These are phyloP conservation scores for Phylloporus rhodoxanthus DNA, from an alignment of 768 basidiomycete species.

Conservation along the genomic window DNA sequence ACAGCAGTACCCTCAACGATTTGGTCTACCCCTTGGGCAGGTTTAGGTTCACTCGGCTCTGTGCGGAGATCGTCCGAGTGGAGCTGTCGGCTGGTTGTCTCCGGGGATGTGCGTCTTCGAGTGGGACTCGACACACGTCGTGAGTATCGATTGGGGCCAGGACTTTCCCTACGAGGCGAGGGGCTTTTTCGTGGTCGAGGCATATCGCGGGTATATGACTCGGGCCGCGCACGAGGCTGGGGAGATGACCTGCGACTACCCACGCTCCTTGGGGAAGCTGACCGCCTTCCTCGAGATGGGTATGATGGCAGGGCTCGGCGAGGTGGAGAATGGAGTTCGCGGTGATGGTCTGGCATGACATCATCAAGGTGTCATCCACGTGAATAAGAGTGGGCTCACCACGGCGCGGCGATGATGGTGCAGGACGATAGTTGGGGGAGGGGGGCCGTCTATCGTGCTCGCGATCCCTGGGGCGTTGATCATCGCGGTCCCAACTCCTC, in stretches of 20 bases:
- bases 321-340: constrained; percentile 4
- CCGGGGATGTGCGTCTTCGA: constrained; percentile 5
- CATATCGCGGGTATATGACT: constrained; percentile 11
- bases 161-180: constrained; percentile 11
- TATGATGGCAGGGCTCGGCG: constrained; percentile 14
- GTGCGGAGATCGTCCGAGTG: background rate
- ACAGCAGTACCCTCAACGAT: background rate
- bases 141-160: constrained; percentile 8
- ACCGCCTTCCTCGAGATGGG: constrained; percentile 19
- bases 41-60: constrained; percentile 1
- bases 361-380: background rate
- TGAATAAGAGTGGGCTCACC: constrained; percentile 12
- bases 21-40: constrained; percentile 3
- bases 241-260: constrained; percentile 21
- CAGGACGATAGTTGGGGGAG: constrained; percentile 17
- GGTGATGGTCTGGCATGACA: constrained; percentile 11
- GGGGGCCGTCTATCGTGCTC: constrained; percentile 19
- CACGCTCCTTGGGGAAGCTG: constrained; percentile 16
- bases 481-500: constrained; percentile 22
- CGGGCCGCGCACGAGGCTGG: constrained; percentile 9
- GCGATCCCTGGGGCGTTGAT: constrained; percentile 15
- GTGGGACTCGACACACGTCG: constrained; percentile 10
- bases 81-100: background rate
- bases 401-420: constrained; percentile 21
- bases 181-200: constrained; percentile 11